These are phyloP conservation scores for Cunninghamia lanceolata DNA, from an alignment of 75 land plant species.

Conservation along the genomic window DNA sequence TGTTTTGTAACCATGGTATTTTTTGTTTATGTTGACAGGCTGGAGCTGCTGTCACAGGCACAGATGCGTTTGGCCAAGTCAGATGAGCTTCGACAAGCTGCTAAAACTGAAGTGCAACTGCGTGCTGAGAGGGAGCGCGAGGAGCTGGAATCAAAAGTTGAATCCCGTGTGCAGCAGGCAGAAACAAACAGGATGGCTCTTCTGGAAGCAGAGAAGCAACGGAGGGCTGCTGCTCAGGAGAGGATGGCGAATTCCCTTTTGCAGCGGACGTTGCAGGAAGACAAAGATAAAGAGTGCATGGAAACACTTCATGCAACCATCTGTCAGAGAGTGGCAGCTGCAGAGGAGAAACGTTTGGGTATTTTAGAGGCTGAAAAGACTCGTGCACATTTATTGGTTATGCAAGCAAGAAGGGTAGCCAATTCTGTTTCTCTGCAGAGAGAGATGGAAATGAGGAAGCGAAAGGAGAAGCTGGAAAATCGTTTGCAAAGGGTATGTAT, in stretches of 20 bases:
- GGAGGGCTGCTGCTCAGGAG: constrained; percentile 73
- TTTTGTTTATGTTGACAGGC: constrained; percentile 34
- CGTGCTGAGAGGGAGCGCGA: constrained; percentile 86
- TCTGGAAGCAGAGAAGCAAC: constrained; percentile 69
- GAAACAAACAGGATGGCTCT: constrained; percentile 85
- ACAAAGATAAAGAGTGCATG: constrained; percentile 70
- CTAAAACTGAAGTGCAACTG: constrained; percentile 82
- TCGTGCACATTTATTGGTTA: constrained; percentile 70
- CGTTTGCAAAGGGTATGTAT: constrained; percentile 72
- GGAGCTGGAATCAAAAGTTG: constrained; percentile 77
- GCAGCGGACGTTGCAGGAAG: constrained; percentile 48
- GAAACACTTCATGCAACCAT: constrained; percentile 63
- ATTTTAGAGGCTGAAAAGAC: constrained; percentile 84
- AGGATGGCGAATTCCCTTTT: constrained; percentile 60
- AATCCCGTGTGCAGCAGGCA: constrained; percentile 86
- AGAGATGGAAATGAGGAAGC: constrained; percentile 69
- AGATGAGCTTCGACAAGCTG: constrained; percentile 87
- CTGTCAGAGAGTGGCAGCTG: constrained; percentile 84
- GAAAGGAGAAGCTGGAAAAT: constrained; percentile 78
- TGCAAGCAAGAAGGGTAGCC: constrained; percentile 80
- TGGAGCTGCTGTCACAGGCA: constrained; percentile 77
- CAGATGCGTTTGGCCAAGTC: constrained; percentile 82
- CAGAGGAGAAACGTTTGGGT: constrained; percentile 84
- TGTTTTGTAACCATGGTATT: background rate
- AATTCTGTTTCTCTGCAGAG: constrained; percentile 65